A percentile compares a stretch with the other conserved stretches of the same genome.
Conservation (phyloP, 2,329 filamentous ascomycete species). For the Lithohypha guttulata region DNA sequence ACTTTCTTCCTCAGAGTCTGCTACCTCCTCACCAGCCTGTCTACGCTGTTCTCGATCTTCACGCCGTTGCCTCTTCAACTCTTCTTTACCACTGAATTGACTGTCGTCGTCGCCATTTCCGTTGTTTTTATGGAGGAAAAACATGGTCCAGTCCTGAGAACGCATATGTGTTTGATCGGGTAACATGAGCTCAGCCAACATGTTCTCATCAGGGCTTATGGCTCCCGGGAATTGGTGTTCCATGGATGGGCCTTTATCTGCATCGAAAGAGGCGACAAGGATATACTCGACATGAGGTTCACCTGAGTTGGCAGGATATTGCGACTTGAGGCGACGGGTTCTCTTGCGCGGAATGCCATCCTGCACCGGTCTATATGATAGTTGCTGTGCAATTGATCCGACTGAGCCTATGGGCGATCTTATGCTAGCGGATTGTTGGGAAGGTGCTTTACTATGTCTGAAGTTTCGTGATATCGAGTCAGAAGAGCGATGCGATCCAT, state of each 20-base stretch:
- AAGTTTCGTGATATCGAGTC: constrained; percentile 1
- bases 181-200: constrained; percentile 96
- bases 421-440: constrained; percentile 62
- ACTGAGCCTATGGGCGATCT: constrained; percentile 6
- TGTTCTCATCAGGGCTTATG: constrained; percentile 94
- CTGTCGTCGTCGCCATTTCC: constrained; percentile 70
- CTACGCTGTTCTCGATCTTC: constrained; percentile 24
- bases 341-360: constrained; percentile 41
- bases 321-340: constrained; percentile 52
- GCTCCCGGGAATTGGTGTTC: constrained; percentile 93
- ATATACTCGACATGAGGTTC: constrained; percentile 99
- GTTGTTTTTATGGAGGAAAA: constrained; percentile 94
- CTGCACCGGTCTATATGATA: constrained; percentile 26
- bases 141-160: constrained; percentile 97
- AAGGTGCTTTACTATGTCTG: constrained; percentile 2
- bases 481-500: constrained; percentile 21
- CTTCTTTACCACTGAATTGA: constrained; percentile 34
- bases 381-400: neutral
- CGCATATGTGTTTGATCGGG: constrained; percentile 92
- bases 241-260: constrained; percentile 92
- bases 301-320: constrained; percentile 60
- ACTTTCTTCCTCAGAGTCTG: constrained; percentile 35
- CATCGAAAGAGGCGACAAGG: constrained; percentile 91
- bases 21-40: constrained; percentile 39
- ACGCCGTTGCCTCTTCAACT: constrained; percentile 37